phyloP scores from a whole-genome alignment of 176 grass and related monocot genomes.

The Alopecurus myosuroides region DNA sequence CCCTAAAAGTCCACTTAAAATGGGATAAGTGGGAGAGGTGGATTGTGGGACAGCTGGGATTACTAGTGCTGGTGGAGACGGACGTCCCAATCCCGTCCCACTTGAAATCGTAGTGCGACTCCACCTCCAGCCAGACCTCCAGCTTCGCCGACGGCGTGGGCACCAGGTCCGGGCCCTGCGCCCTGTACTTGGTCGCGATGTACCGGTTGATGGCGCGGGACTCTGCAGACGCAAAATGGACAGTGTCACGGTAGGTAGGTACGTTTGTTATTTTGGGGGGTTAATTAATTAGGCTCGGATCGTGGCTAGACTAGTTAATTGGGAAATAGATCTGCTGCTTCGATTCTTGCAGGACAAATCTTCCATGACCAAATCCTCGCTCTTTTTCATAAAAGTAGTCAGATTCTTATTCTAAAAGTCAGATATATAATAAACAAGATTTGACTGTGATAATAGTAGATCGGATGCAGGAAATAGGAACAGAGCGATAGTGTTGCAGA shows the following conservation, averaged over 20 bases:
- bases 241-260: background rate
- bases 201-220: slow-evolving; percentile 72
- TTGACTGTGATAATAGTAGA: no score
- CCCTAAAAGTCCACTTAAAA: no score
- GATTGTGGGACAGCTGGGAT: no score
- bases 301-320: background rate
- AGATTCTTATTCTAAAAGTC: no score
- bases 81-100: no score
- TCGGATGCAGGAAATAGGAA: no score
- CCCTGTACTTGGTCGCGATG: slow-evolving; percentile 59
- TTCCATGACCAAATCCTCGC: background rate
- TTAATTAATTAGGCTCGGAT: background rate
- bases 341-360: background rate
- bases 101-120: slow-evolving; percentile 64
- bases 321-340: background rate
- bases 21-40: no score
- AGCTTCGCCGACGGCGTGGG: slow-evolving; percentile 27
- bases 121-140: slow-evolving; percentile 83
- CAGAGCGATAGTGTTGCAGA: background rate
- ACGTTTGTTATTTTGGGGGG: background rate
- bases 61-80: no score
- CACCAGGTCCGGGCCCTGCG: slow-evolving; percentile 31
- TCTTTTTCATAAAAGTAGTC: background rate
- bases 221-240: no score
- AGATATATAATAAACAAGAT: no score